A percentile compares a stretch with the other conserved stretches of the same genome.
Conservation (phyloP, 371 early-diverging fungal species). For the Mortierella sp. region DNA sequence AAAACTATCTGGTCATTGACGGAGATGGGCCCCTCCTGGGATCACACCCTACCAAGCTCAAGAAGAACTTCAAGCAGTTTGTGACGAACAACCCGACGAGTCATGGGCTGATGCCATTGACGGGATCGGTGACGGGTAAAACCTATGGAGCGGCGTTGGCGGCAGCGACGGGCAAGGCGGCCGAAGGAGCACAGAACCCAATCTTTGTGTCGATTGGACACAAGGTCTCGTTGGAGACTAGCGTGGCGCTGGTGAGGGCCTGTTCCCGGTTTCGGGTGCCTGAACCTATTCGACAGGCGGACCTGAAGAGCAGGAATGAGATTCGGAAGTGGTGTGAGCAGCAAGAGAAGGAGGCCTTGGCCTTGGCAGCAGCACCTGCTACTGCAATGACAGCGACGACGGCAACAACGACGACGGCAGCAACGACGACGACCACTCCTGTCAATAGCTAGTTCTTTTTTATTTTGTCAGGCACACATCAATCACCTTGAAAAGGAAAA, state of each 20-base stretch:
- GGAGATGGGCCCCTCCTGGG: conserved; percentile 58
- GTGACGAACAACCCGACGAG: conserved; percentile 21
- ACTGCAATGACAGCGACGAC: background rate
- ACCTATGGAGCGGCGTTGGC: conserved; percentile 75
- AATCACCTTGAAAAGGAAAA: background rate
- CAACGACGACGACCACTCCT: background rate
- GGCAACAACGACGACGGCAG: background rate
- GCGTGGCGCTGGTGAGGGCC: conserved; percentile 72
- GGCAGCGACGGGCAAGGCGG: conserved; percentile 57
- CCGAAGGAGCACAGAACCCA: conserved; percentile 71
- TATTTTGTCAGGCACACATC: background rate
- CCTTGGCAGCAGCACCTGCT: background rate
- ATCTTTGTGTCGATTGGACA: conserved; percentile 92
- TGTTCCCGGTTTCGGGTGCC: conserved; percentile 83
- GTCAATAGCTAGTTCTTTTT: background rate
- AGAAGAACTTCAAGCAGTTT: conserved; percentile 31
- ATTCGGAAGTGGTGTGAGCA: conserved; percentile 56
- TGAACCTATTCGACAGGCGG: conserved; percentile 93
- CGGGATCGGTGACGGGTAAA: conserved; percentile 53
- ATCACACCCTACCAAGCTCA: conserved; percentile 35
- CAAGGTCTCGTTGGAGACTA: conserved; percentile 75
- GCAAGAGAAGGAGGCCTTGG: background rate
- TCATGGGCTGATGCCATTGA: conserved; percentile 39
- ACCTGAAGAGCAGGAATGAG: conserved; percentile 68
- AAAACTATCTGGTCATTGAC: conserved; percentile 85